phyloP scores from a whole-genome alignment of 768 basidiomycete genomes.

The Lyophyllum shimeji region DNA sequence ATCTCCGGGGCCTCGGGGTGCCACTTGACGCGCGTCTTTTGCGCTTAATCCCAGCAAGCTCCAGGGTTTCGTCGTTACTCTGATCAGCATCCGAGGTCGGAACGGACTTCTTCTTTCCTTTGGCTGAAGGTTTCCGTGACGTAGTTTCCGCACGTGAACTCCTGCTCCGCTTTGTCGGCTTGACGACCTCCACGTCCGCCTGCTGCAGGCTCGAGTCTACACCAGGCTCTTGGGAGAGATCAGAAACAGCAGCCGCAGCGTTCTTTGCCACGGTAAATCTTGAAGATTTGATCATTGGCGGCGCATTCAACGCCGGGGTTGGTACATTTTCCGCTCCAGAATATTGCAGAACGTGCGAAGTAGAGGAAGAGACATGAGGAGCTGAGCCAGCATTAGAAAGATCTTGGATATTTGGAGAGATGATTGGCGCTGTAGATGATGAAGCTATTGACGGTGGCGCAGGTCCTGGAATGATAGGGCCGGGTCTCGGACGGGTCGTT shows the following conservation, averaged over 20 bases:
- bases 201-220: neutral
- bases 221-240: neutral
- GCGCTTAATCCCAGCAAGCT: conserved; percentile 8
- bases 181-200: neutral
- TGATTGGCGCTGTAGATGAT: neutral
- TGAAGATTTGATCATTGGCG: neutral
- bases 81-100: conserved; percentile 13
- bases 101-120: conserved; percentile 20
- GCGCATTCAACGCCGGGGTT: neutral
- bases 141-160: neutral
- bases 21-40: conserved; percentile 26
- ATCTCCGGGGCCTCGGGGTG: conserved; percentile 35
- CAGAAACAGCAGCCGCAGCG: neutral
- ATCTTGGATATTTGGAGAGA: neutral
- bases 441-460: conserved; percentile 2
- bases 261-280: neutral
- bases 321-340: conserved; percentile 14
- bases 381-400: neutral
- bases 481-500: conserved; percentile 1
- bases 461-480: conserved; percentile 1
- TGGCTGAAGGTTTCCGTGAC: conserved; percentile 5
- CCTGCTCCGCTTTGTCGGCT: neutral
- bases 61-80: conserved; percentile 14
- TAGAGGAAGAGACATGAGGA: neutral
- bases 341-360: neutral